These are phyloP conservation scores for Wickerhamomyces bovis DNA, from an alignment of 805 yeast genomes.

Conservation along the genomic window DNA sequence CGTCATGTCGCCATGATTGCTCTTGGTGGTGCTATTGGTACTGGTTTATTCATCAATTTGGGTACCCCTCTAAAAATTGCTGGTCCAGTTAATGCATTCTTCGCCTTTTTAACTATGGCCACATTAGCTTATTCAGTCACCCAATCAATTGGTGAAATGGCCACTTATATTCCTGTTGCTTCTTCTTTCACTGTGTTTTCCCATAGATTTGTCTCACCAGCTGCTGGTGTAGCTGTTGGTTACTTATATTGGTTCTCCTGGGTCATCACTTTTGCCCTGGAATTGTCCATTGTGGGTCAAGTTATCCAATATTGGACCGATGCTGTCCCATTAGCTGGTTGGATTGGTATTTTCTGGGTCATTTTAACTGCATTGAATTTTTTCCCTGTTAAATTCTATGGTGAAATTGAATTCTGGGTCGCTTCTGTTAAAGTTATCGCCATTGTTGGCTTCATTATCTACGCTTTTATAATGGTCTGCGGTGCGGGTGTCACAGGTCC, in stretches of 20 bases:
- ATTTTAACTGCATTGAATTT: slow-evolving; percentile 47
- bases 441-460: slow-evolving; percentile 63
- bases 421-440: slow-evolving; percentile 63
- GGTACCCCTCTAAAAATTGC: slow-evolving; percentile 47
- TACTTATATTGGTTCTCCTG: slow-evolving; percentile 75
- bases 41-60: slow-evolving; percentile 68
- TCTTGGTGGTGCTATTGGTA: slow-evolving; percentile 75
- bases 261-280: slow-evolving; percentile 73
- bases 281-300: slow-evolving; percentile 66
- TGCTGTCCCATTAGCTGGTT: slow-evolving; percentile 64
- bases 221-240: slow-evolving; percentile 67
- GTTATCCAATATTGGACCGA: slow-evolving; percentile 59
- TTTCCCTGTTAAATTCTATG: slow-evolving; percentile 64
- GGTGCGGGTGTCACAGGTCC: slow-evolving; percentile 70
- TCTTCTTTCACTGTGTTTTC: slow-evolving; percentile 65
- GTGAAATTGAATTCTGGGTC: slow-evolving; percentile 74
- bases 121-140: slow-evolving; percentile 59
- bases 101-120: slow-evolving; percentile 63
- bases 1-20: slow-evolving; percentile 74
- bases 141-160: slow-evolving; percentile 77
- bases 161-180: slow-evolving; percentile 65
- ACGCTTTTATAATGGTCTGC: slow-evolving; percentile 65
- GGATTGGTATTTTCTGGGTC: slow-evolving; percentile 65
- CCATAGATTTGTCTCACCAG: slow-evolving; percentile 62
- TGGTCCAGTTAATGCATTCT: slow-evolving; percentile 65